phyloP scores from a whole-genome alignment of 192 early-diverging fungal species.

The Coemansia umbellata region DNA sequence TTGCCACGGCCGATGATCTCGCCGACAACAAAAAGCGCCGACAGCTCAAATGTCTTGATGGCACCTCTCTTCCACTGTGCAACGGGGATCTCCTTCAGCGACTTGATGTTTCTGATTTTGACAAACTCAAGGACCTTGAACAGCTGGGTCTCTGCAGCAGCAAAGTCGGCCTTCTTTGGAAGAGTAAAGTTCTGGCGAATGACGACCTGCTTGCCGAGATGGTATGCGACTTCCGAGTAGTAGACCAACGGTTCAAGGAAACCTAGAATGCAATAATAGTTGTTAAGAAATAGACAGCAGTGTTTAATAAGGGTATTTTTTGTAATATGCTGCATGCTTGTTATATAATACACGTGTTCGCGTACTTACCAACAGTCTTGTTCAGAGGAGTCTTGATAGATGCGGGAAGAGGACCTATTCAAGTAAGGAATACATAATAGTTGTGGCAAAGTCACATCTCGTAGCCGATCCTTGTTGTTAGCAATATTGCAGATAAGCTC shows the following conservation, averaged over 20 bases:
- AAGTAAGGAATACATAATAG: neutral
- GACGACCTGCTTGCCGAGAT: constrained; percentile 42
- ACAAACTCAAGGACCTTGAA: constrained; percentile 47
- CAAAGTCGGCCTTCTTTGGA: constrained; percentile 45
- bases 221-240: constrained; percentile 48
- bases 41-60: constrained; percentile 49
- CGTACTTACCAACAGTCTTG: constrained; percentile 32
- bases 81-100: constrained; percentile 39
- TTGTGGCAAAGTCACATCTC: neutral
- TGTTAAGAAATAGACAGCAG: too few relatives aligned
- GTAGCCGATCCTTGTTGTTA: neutral
- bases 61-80: constrained; percentile 48
- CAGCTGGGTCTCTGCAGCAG: constrained; percentile 42
- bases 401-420: constrained; percentile 38
- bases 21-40: constrained; percentile 42
- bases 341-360: neutral
- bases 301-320: too few relatives aligned
- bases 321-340: neutral
- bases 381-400: constrained; percentile 37
- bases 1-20: constrained; percentile 45
- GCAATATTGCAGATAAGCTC: too few relatives aligned
- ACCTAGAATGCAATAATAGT: neutral
- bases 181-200: constrained; percentile 44
- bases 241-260: constrained; percentile 44
- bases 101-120: constrained; percentile 42